Conservation (phyloP, 73 alveolate genomes). For the Tetrahymena borealis region DNA sequence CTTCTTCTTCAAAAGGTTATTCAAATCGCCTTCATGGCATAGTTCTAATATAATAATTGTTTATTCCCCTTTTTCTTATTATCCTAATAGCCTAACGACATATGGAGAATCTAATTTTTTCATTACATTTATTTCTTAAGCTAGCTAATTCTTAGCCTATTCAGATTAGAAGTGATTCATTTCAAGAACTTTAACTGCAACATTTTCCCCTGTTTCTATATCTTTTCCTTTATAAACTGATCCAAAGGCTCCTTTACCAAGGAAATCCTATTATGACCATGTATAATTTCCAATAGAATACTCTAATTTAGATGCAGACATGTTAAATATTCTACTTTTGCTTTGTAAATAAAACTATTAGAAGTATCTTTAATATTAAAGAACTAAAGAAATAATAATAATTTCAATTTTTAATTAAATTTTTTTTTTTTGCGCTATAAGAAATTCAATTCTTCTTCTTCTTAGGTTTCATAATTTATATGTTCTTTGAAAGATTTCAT, state of each 20-base stretch:
- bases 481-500: too few species aligned
- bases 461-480: too few species aligned
- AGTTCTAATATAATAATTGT: neutral
- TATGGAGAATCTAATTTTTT: neutral
- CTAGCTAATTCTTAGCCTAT: neutral
- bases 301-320: too few species aligned
- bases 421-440: too few species aligned
- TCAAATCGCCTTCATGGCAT: neutral
- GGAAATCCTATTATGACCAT: slow-evolving; percentile 4
- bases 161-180: neutral
- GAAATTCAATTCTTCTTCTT: too few species aligned
- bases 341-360: too few species aligned
- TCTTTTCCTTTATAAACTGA: slow-evolving; percentile 27
- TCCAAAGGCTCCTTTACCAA: slow-evolving; percentile 36
- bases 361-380: too few species aligned
- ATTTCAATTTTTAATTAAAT: too few species aligned
- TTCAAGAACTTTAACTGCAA: slow-evolving; percentile 12
- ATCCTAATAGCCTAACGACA: neutral
- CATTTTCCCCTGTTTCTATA: neutral
- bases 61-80: neutral
- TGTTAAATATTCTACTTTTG: too few species aligned
- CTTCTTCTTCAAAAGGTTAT: neutral
- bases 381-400: too few species aligned
- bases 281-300: neutral
- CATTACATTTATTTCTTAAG: neutral